Evolutionary conservation across 2,329 filamentous ascomycete species (phyloP).

Genomic region (Diplodia scrobiculata): DNA sequence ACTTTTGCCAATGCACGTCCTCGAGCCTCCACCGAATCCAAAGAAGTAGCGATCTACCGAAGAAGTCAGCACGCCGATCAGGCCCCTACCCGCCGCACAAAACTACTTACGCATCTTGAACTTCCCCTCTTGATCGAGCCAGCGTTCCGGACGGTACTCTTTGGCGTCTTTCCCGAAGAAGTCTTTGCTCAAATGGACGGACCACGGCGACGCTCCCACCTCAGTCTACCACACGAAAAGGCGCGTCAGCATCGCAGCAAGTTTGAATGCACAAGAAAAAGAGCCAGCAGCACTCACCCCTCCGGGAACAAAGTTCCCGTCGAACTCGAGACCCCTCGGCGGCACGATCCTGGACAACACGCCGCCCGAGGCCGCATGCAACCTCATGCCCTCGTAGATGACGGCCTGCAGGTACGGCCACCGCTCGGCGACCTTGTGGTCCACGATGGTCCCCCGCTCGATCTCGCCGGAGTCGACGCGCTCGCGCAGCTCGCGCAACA

Average conservation of each 20-base stretch:
- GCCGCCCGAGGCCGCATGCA: slow-evolving; percentile 31
- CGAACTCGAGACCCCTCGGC: not conserved
- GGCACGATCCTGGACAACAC: slow-evolving; percentile 31
- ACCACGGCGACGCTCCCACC: not conserved
- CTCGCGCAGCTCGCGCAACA: slow-evolving; percentile 32
- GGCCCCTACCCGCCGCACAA: not conserved
- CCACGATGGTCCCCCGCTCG: slow-evolving; percentile 29
- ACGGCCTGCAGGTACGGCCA: slow-evolving; percentile 39
- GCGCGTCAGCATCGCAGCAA: not conserved
- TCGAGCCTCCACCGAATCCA: slow-evolving; percentile 33
- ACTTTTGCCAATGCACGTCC: slow-evolving; percentile 34
- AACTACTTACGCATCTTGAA: slow-evolving; percentile 15
- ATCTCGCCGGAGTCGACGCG: not conserved
- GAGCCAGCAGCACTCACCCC: not conserved
- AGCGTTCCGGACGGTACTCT: slow-evolving; percentile 53
- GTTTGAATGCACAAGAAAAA: no score
- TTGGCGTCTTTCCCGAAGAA: slow-evolving; percentile 53
- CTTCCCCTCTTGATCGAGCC: slow-evolving; percentile 42
- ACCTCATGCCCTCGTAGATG: slow-evolving; percentile 37
- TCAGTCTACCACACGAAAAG: not conserved
- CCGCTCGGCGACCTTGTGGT: slow-evolving; percentile 31
- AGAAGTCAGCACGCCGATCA: not conserved
- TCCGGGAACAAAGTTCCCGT: not conserved
- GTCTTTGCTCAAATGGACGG: not conserved
- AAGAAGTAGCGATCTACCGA: slow-evolving; percentile 33